Base-by-base conservation (phyloP, 257 asterid species). In the Ilex aquifolium region DNA sequence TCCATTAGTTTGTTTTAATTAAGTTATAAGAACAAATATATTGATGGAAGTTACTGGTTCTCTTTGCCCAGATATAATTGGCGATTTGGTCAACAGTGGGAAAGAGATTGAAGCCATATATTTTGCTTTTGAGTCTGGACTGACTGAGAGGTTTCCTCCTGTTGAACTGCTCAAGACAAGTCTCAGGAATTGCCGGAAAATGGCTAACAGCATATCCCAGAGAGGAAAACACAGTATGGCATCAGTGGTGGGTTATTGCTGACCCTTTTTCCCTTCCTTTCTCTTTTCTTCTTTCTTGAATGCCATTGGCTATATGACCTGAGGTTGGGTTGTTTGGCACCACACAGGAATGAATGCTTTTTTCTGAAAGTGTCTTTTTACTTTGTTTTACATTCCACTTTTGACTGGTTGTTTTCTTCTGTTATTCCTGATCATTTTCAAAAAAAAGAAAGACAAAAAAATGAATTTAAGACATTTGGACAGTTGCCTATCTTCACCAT, bases 71-170 rank as follows among this genome's bases (percentile, higher is more conserved):
- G 76, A 65, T 60, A 71, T 71, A 64, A 71, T 71, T 51, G 71
- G 65, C 13, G 71, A 71, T 52, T 66, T 71, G 50, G 64, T 71
- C 63, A 71, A 65, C 59, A 59, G 21, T 44, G 76, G 67, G 58
- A 65, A 55, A 66, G 76, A 71, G 67, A 42, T 71, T 55, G 76
- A 71, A 40, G 76, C 76, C 12, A 42, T 65, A 53, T 71, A 71
- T 65, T 71, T 71, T 46, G 67, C 76, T 53, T 55, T 57, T 5
- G 71, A 65, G 63, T 36, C 71, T 54, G 66, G 71, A 65, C 65
- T 71, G 62, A 39, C 71, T 44, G 67, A 71, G 61, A 61, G 21
- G 65, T 71, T 51, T 52, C 58, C 71, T 60, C 71, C 64, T 3
- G 67, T 71, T 53, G 13, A 67, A 44, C 71, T 71, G 27, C 67